A percentile compares a stretch with the other conserved stretches of the same genome.
Conservation (phyloP, 1,284 basidiomycete species). For the Leccinum solheimii region DNA sequence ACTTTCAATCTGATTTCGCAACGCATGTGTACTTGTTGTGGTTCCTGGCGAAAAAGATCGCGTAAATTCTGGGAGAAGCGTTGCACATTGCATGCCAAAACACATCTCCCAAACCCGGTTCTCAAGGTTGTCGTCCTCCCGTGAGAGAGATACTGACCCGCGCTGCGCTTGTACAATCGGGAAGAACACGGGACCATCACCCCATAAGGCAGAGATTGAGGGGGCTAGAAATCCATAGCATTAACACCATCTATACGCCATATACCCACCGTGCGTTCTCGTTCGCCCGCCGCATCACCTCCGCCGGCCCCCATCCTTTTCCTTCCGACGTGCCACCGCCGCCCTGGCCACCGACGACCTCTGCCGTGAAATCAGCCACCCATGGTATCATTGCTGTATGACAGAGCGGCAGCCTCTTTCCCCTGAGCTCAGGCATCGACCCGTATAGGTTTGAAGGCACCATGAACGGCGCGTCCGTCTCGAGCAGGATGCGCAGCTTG, state of each 20-base stretch:
- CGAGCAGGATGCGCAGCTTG: constrained; percentile 49
- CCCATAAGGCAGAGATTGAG: background rate
- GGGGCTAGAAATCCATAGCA: background rate
- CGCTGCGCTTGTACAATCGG: background rate
- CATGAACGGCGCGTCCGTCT: constrained; percentile 86
- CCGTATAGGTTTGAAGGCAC: constrained; percentile 70
- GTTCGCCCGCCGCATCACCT: constrained; percentile 61
- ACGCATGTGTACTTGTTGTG: background rate
- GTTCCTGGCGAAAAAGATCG: background rate
- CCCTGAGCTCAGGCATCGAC: constrained; percentile 53
- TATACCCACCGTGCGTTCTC: constrained; percentile 68
- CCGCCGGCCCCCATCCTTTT: constrained; percentile 49
- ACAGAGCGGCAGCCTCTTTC: constrained; percentile 59
- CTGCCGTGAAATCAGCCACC: constrained; percentile 74
- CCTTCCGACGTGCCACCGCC: background rate
- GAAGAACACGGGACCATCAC: background rate
- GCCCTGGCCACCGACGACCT: constrained; percentile 43
- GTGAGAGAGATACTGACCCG: background rate
- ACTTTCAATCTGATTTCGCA: background rate
- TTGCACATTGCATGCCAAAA: background rate
- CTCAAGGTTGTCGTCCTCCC: background rate
- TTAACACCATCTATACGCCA: constrained; percentile 39
- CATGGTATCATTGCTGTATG: constrained; percentile 82
- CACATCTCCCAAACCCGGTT: background rate
- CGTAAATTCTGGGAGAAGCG: background rate